Conservation (phyloP, 306 rosid species). For the Canavalia ensiformis region DNA sequence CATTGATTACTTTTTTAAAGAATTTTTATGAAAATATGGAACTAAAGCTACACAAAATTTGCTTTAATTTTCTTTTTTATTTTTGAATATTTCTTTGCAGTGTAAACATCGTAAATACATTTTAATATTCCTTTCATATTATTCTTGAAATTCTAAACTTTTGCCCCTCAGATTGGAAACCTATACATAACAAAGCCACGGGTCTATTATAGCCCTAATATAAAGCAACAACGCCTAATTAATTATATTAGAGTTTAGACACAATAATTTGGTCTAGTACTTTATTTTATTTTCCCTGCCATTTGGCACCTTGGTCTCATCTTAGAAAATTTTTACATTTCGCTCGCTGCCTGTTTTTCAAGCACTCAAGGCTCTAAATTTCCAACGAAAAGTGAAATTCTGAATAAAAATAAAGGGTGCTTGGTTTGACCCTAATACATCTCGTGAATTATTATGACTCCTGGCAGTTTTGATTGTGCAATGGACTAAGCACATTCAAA, state of each 20-base stretch:
- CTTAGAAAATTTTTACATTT: not conserved
- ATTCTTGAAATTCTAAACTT: slow-evolving; percentile 10
- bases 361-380: not conserved
- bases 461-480: not conserved
- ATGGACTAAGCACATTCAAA: not conserved
- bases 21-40: no score
- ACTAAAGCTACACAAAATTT: no score
- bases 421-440: slow-evolving; percentile 22
- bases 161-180: slow-evolving; percentile 20
- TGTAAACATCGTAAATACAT: not conserved
- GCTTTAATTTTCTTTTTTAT: not conserved
- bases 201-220: slow-evolving; percentile 45
- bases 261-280: slow-evolving; percentile 51
- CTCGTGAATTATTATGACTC: not conserved
- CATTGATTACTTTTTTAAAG: no score
- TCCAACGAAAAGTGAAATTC: not conserved
- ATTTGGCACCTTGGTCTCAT: not conserved
- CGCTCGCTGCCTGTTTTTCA: not conserved
- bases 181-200: slow-evolving; percentile 1
- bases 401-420: not conserved
- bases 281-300: no score
- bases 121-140: slow-evolving; percentile 1
- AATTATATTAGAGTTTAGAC: slow-evolving; percentile 51
- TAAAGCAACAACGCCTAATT: slow-evolving; percentile 42
- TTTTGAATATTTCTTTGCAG: not conserved